phyloP scores from a whole-genome alignment of 1,284 basidiomycete species.

The Puccinia sorghi region DNA sequence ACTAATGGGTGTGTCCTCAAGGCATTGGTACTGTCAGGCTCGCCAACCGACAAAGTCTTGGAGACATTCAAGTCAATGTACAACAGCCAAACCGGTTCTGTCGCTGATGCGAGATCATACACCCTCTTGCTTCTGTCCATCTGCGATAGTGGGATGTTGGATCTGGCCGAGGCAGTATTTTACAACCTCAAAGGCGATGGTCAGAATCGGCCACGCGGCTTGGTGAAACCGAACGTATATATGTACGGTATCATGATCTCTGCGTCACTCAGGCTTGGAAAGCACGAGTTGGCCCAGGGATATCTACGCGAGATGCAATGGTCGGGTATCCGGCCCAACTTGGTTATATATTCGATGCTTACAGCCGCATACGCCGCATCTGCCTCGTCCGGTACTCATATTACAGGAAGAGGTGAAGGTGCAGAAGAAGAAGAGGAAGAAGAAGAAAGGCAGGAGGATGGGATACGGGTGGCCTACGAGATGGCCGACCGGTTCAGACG shows the following conservation, averaged over 20 bases:
- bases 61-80: slow-evolving; percentile 67
- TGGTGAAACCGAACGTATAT: slow-evolving; percentile 61
- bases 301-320: slow-evolving; percentile 74
- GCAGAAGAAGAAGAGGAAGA: slow-evolving; percentile 50
- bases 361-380: slow-evolving; percentile 64
- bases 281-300: slow-evolving; percentile 66
- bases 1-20: slow-evolving; percentile 73
- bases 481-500: slow-evolving; percentile 52
- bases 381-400: background rate
- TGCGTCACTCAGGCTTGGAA: slow-evolving; percentile 69
- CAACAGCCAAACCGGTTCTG: slow-evolving; percentile 61
- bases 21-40: slow-evolving; percentile 76
- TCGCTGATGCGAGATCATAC: slow-evolving; percentile 71
- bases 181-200: slow-evolving; percentile 58
- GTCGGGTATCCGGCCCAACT: slow-evolving; percentile 69
- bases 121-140: slow-evolving; percentile 79
- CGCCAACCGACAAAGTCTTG: slow-evolving; percentile 71
- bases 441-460: slow-evolving; percentile 51
- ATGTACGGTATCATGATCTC: slow-evolving; percentile 82
- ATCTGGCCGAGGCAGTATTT: slow-evolving; percentile 70
- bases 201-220: slow-evolving; percentile 26
- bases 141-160: slow-evolving; percentile 72
- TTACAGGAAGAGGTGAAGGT: slow-evolving; percentile 60
- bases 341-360: slow-evolving; percentile 73
- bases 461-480: slow-evolving; percentile 55